Evolutionary conservation across 2,329 filamentous ascomycete species (phyloP), one percentile per base, ranked within the genome.

Genomic region (Cladophialophora carrionii): DNA sequence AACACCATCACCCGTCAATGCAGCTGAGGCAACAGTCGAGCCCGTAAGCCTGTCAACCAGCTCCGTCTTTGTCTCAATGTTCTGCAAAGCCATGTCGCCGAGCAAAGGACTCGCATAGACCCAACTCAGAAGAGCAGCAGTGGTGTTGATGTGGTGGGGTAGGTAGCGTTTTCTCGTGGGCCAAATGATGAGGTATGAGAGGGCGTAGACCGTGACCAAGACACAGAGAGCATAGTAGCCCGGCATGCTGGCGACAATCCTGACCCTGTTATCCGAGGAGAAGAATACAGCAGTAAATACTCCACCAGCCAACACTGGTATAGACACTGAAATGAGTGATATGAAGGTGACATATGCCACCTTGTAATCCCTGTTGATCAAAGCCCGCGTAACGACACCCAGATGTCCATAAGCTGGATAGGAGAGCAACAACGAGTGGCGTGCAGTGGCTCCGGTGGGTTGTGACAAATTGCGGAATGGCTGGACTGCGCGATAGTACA

Each of bases 121-220:
- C 74, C 94, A 93, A 73, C 87, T 89, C 71, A 96, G 84, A 24
- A 93, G 82, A 74, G 93, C 91, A 1, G 90, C 90, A 20, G 96
- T 82, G 54, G 85, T 91, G 66, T 83, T 85, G 48, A 90, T 87
- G 4, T 83, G 83, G 74, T 96, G 92, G 0, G 92, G 91, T 1
- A 96, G 83, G 49, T 88, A 86, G 46, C 83, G 80, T 49, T 81
- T 78, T 14, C 90, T 84, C 12, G 81, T 78, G 0, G 89, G 89
- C 71, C 90, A 78, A 63, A 91, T 78, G 5, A 85, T 76, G 49
- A 85, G 74, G 57, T 94, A 80, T 12, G 83, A 87, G n/a, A 87
- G 70, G 10, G 88, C 81, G 77, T 90, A 94, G 26, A 96, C 77
- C 26, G 87, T 80, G 3, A 92, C 84, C 73, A 95, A 85, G 51